Base-by-base conservation (phyloP, 176 grass and related monocot species). In the Chloris gayana region DNA sequence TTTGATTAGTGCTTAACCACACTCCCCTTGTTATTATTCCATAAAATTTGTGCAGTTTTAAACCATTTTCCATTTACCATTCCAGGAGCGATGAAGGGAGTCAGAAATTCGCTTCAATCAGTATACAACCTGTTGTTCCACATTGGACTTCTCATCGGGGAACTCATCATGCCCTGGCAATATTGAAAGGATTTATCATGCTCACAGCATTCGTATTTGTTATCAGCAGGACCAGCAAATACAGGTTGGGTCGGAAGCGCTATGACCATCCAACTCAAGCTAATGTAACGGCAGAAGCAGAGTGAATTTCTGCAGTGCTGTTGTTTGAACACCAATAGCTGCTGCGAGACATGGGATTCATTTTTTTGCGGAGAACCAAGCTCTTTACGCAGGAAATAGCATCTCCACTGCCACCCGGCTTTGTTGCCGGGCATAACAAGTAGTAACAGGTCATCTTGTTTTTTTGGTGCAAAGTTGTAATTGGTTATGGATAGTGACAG, bases 21-120 rank as follows among this genome's bases (percentile, higher is more conserved):
- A 37, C 34, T 37, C 7, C 26, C 27, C 21, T 58, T n/a, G n/a
- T n/a, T 9, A 37, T 44, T 44, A 19, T 50, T 62, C 9, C 69
- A 27, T 64, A 37, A 42, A 80, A 19, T 8, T 56, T 26, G 10
- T 13, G 2, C 39, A 53, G 27, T 75, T 73, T 67, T 84, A 14
- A 39, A 6, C 24, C 22, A 30, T 67, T 34, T 54, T 64, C 7
- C 25, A 64, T 88, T 53, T 80, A 46, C 7, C 54, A 85, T 81
- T 79, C 12, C 34, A 89, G 87, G 71, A 33, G 24, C 24, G 77
- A 76, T 8, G 47, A 70, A 57, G 71, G 76, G 7, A 56, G 56
- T 76, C 77, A 70, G 29, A 64, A 30, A 64, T 89, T 85, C 45
- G 77, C 87, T 65, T 89, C 87, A 27, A 81, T 89, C 77, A 85